A percentile compares a stretch with the other conserved stretches of the same genome.
phyloP scores from a whole-genome alignment of 257 asterid species.

The Paraleonurus japonicus region DNA sequence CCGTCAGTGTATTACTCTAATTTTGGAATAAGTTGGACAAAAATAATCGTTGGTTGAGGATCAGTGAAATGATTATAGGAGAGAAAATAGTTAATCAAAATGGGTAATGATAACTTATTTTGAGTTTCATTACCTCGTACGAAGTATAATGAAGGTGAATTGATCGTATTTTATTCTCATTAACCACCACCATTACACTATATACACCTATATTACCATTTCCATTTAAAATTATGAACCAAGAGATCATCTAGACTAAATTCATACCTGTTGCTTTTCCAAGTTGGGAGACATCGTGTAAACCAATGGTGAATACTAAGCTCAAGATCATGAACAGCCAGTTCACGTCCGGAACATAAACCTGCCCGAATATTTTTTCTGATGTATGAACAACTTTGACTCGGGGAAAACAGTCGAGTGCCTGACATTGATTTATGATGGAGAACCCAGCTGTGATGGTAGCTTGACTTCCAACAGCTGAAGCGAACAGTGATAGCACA shows the following conservation, averaged over 20 bases:
- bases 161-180: too few relatives aligned
- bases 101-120: too few relatives aligned
- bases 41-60: too few relatives aligned
- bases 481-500: conserved; percentile 74
- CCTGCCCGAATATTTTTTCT: conserved; percentile 71
- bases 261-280: conserved; percentile 76
- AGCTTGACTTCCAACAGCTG: conserved; percentile 98
- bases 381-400: conserved; percentile 91
- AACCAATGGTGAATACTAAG: conserved; percentile 67
- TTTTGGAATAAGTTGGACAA: too few relatives aligned
- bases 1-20: too few relatives aligned
- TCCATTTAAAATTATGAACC: too few relatives aligned
- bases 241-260: not conserved
- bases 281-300: conserved; percentile 60
- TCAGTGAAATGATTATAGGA: too few relatives aligned
- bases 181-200: too few relatives aligned
- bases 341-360: conserved; percentile 83
- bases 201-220: too few relatives aligned
- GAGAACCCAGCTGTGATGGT: conserved; percentile 94
- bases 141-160: too few relatives aligned
- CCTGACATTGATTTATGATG: conserved; percentile 89
- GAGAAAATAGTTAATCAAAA: too few relatives aligned
- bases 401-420: conserved; percentile 87
- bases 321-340: conserved; percentile 87
- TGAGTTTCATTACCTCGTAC: too few relatives aligned